Conservation (phyloP, 768 basidiomycete species). For the Auricularia cornea region DNA sequence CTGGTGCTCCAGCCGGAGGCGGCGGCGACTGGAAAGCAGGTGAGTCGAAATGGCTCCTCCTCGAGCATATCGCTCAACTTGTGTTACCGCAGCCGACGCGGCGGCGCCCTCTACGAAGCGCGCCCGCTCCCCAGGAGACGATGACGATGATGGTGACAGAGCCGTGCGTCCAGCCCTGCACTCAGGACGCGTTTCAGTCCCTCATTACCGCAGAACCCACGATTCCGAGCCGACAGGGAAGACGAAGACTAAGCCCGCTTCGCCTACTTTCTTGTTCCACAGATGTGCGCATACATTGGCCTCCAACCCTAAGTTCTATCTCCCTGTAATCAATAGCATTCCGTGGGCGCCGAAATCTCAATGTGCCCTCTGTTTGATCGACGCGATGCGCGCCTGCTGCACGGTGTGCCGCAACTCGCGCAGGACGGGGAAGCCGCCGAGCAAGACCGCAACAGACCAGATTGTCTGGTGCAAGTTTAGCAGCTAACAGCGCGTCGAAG, state of each 20-base stretch:
- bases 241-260: slow-evolving; percentile 3
- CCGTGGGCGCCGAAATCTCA: too few species aligned
- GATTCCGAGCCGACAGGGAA: slow-evolving; percentile 17
- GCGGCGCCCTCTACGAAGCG: neutral
- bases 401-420: neutral
- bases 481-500: neutral
- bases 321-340: too few species aligned
- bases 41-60: neutral
- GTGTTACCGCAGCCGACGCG: neutral
- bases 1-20: slow-evolving; percentile 73
- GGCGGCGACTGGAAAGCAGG: slow-evolving; percentile 74
- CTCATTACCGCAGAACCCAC: slow-evolving; percentile 10
- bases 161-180: neutral
- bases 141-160: slow-evolving; percentile 21
- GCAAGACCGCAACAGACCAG: neutral
- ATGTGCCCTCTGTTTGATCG: neutral
- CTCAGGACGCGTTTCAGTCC: neutral
- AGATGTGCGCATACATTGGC: too few species aligned
- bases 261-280: too few species aligned
- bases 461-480: neutral
- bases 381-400: neutral
- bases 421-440: neutral
- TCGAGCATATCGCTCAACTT: neutral
- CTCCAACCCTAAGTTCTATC: too few species aligned
- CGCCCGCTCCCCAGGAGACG: slow-evolving; percentile 8